Conservation (phyloP, 2,329 filamentous ascomycete genomes). For the Colletotrichum eremochloae region DNA sequence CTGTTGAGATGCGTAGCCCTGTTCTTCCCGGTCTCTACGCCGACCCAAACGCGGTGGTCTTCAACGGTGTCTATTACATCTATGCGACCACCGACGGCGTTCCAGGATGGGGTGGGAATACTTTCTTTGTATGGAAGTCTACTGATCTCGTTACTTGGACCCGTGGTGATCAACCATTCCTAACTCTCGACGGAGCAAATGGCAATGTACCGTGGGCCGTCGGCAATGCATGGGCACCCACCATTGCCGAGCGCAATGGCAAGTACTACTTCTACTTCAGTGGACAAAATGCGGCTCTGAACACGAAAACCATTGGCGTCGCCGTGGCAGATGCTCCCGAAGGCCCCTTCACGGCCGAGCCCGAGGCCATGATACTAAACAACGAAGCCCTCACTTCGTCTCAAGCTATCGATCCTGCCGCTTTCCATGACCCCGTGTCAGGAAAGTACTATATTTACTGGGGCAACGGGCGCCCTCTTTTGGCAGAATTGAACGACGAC, state of each 20-base stretch:
- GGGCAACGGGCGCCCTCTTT: conserved; percentile 59
- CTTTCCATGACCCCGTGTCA: conserved; percentile 70
- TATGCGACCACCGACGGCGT: conserved; percentile 62
- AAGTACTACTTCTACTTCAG: conserved; percentile 76
- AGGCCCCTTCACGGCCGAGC: conserved; percentile 70
- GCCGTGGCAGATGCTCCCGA: conserved; percentile 68
- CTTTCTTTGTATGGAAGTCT: conserved; percentile 64
- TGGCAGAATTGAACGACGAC: conserved; percentile 60
- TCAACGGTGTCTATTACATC: conserved; percentile 60
- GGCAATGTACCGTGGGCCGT: conserved; percentile 74
- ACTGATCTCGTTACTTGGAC: conserved; percentile 58
- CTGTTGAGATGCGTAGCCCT: conserved; percentile 49
- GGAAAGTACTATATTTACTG: conserved; percentile 74
- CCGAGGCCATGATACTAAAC: conserved; percentile 66
- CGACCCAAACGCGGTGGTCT: conserved; percentile 62
- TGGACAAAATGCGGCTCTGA: conserved; percentile 64
- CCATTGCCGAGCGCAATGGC: conserved; percentile 69
- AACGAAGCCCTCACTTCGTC: conserved; percentile 56
- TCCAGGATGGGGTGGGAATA: conserved; percentile 59
- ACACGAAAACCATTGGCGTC: conserved; percentile 71
- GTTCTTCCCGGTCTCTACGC: conserved; percentile 57
- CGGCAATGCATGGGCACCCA: conserved; percentile 77
- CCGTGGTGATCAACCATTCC: conserved; percentile 56
- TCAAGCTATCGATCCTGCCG: conserved; percentile 71
- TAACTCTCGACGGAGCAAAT: conserved; percentile 58